A percentile compares a stretch with the other conserved stretches of the same genome.
These are phyloP conservation scores for Hanseniaspora sp. DNA, from an alignment of 1,139 yeast species.

Conservation along the genomic window DNA sequence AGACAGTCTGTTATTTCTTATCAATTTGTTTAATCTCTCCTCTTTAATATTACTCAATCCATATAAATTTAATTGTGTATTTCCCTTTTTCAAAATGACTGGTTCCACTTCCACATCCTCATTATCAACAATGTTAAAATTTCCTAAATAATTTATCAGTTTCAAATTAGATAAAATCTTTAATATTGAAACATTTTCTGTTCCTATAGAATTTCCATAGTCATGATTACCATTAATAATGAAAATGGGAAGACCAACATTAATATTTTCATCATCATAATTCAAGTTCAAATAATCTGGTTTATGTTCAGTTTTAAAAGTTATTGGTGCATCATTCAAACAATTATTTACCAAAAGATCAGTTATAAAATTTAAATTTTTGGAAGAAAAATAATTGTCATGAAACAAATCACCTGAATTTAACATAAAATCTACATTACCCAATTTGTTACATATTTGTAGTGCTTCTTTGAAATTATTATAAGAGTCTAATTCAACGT, in stretches of 20 bases:
- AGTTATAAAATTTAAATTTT: conserved; percentile 76
- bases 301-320: conserved; percentile 71
- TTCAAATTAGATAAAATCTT: conserved; percentile 78
- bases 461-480: conserved; percentile 75
- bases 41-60: conserved; percentile 86
- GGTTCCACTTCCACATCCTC: conserved; percentile 56
- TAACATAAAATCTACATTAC: conserved; percentile 75
- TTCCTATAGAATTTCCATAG: conserved; percentile 70
- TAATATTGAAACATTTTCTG: conserved; percentile 72
- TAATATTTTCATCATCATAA: conserved; percentile 40
- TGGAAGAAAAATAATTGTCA: conserved; percentile 76
- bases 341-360: conserved; percentile 60
- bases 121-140: conserved; percentile 63
- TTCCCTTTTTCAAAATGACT: conserved; percentile 67
- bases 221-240: conserved; percentile 96
- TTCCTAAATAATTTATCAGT: conserved; percentile 79
- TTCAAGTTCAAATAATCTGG: conserved; percentile 44
- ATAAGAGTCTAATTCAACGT: conserved; percentile 86
- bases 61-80: conserved; percentile 70
- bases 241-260: conserved; percentile 77
- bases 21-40: conserved; percentile 58
- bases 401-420: conserved; percentile 94
- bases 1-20: conserved; percentile 5
- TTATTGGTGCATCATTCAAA: conserved; percentile 81
- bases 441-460: conserved; percentile 43